Evolutionary conservation across 179 eudicot species (phyloP), one percentile per base, ranked within the genome.

Genomic region (Vitellaria paradoxa): DNA sequence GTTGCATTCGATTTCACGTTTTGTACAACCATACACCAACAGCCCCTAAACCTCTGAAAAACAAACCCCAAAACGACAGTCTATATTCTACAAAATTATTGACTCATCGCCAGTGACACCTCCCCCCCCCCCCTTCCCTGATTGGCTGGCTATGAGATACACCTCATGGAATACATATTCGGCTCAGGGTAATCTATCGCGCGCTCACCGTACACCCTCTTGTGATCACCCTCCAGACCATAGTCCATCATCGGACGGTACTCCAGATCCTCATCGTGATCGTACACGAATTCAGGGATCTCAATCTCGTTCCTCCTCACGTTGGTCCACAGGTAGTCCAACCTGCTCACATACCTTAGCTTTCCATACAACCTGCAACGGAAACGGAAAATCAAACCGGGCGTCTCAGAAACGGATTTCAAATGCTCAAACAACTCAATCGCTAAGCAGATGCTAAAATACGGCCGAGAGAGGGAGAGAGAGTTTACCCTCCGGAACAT

Each of bases 241-340:
- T 84, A 89, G 46, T 87, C 92, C 91, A 89, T 87, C 90, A 86
- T 85, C 68, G 90, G 95, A 65, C 89, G 89, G 59, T 84, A 83
- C 81, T 91, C 95, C 45, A 91, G 78, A 23, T 89, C 92, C 60
- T 89, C 86, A 65, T 91, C 95, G 20, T 91, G 95, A 65, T 91
- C 89, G 26, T 78, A 68, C 72, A 91, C 95, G n/a, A 82, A 91
- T 8, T 89, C 90, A 0, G 89, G 91, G 0, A 90, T 65, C 70
- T 89, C 87, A 10, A 89, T 77, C 76, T 80, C 89, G 42, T 80
- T 86, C 82, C 90, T 86, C 70, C 84, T 74, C 6, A 89, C 80
- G 42, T 87, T 83, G n/a, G 89, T 92, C 92, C 93, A 91, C 81
- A 91, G 65, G 12, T 81, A 89, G 74, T 82, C 91, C 75, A 89